Conservation (phyloP, 129 eudicot genomes). For the Tanacetum coccineum region DNA sequence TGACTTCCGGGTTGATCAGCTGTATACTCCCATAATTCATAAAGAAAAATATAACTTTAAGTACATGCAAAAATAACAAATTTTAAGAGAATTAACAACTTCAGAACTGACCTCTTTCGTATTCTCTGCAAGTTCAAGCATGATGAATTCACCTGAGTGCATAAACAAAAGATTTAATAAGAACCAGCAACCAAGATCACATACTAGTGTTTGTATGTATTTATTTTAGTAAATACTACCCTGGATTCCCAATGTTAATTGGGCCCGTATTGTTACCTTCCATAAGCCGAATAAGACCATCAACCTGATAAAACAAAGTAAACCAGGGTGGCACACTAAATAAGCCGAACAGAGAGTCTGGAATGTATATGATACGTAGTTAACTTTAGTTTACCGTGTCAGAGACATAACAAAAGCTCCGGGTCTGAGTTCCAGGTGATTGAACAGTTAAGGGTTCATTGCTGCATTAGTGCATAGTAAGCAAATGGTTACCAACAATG, state of each 20-base stretch:
- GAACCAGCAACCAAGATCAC: too few species aligned
- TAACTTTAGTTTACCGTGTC: constrained; percentile 58
- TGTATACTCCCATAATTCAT: too few species aligned
- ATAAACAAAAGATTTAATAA: too few species aligned
- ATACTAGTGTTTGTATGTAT: neutral
- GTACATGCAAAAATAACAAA: too few species aligned
- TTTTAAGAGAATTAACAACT: too few species aligned
- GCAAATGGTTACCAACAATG: too few species aligned
- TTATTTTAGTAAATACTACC: constrained; percentile 19
- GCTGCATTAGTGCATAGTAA: constrained; percentile 40
- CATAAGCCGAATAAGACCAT: constrained; percentile 93
- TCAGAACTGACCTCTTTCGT: too few species aligned
- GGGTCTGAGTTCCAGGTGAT: constrained; percentile 90
- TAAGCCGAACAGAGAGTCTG: neutral
- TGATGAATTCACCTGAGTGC: too few species aligned
- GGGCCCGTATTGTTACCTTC: constrained; percentile 93
- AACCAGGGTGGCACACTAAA: neutral
- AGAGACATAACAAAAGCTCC: constrained; percentile 94
- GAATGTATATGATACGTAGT: neutral
- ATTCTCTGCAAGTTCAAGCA: too few species aligned
- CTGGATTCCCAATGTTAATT: constrained; percentile 95
- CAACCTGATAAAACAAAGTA: constrained; percentile 50
- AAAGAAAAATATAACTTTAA: too few species aligned
- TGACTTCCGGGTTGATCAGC: too few species aligned
- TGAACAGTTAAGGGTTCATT: constrained; percentile 85